Base-by-base conservation (phyloP, 768 basidiomycete species). In the Lactifluus rugatus region DNA sequence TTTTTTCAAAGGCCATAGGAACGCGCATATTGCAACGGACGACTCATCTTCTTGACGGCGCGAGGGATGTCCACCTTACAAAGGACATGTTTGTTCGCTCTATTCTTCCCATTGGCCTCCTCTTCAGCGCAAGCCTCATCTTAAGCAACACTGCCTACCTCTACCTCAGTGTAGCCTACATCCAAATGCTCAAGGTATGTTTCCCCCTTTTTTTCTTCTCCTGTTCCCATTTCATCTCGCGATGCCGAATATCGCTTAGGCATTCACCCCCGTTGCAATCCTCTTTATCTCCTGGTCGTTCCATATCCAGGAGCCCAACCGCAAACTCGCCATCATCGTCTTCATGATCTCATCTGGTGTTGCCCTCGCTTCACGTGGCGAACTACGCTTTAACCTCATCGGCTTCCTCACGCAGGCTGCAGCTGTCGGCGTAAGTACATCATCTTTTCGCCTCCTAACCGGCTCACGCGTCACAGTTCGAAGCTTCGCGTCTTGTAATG, bases 71-170 rank as follows among this genome's bases (percentile, higher is more conserved):
- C 2, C 81, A 84, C 60, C 84, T 98, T 78, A 81, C 84, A 52
- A 82, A 78, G 70, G 78, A 86, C 42, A 80, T 85, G 75, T 95
- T 90, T 69, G 56, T 89, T 37, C 81, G 81, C 56, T 90, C 88
- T 34, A 97, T 98, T 64, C 77, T 97, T 14, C 95, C 95, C 21
- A 95, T 98, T 59, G 93, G 94, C 23, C 68, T 93, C 25, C 82
- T 98, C 56, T 98, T 98, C 79, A 90, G 87, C 36, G 95, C 86
- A 25, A 92, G 88, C 58, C 81, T 98, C 54, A 83, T 97, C 66
- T 77, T 94, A 58, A 87, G 84, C 73, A 98, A 98, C 72, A 89
- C 87, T 2, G 93, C 93, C 2, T 95, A 94, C 71, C 83, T 96
- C 21, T 85, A 91, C 66, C 82, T 98, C 63, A 87, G 84, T 64